These are phyloP conservation scores for Aciculosporium take DNA, from an alignment of 2,329 filamentous ascomycete genomes.

Conservation along the genomic window DNA sequence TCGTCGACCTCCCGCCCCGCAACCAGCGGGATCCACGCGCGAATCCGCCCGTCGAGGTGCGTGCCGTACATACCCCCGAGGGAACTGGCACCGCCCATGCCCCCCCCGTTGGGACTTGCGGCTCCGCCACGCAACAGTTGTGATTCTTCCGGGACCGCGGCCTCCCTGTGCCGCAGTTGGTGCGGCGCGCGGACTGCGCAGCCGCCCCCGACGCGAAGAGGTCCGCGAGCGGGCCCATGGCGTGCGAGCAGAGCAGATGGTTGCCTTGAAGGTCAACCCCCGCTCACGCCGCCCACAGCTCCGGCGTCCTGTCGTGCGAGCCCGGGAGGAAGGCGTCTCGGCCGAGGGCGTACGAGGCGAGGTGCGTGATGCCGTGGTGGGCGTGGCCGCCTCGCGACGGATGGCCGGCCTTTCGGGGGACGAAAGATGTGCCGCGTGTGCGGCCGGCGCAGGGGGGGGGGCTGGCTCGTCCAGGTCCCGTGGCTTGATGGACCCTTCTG, in stretches of 20 bases:
- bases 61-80: slow-evolving; percentile 57
- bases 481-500: slow-evolving; percentile 68
- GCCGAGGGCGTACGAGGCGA: slow-evolving; percentile 70
- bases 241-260: slow-evolving; percentile 69
- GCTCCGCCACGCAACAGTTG: slow-evolving; percentile 58
- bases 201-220: slow-evolving; percentile 73
- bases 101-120: slow-evolving; percentile 32
- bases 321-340: slow-evolving; percentile 60
- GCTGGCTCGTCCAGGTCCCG: slow-evolving; percentile 66
- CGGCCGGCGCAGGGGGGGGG: no score
- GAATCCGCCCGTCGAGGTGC: slow-evolving; percentile 72
- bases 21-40: slow-evolving; percentile 56
- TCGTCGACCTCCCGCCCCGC: slow-evolving; percentile 36
- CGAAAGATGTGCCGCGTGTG: slow-evolving; percentile 34
- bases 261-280: slow-evolving; percentile 52
- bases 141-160: slow-evolving; percentile 41
- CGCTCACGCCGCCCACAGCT: slow-evolving; percentile 58
- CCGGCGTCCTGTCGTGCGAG: slow-evolving; percentile 65
- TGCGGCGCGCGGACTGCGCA: slow-evolving; percentile 51
- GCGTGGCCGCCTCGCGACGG: slow-evolving; percentile 39
- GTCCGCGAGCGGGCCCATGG: slow-evolving; percentile 57
- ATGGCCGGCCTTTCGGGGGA: slow-evolving; percentile 40
- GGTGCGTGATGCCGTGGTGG: slow-evolving; percentile 60
- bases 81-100: slow-evolving; percentile 40
- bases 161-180: slow-evolving; percentile 24